Percentiles rank a stretch among this genome's conserved stretches.
Evolutionary conservation across 768 basidiomycete genomes (phyloP).

Genomic region (Suillus decipiens): DNA sequence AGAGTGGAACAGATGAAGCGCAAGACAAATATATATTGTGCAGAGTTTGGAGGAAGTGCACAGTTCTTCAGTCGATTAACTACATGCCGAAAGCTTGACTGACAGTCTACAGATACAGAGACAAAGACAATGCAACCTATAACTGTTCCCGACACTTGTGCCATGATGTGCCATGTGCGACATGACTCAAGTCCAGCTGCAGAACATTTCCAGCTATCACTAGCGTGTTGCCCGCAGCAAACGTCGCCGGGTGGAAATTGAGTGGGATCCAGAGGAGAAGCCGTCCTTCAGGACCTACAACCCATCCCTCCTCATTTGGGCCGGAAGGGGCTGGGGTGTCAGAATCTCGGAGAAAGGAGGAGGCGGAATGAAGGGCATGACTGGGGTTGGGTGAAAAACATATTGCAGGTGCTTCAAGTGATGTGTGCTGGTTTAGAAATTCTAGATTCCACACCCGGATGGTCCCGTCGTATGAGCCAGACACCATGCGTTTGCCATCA

Average conservation of each 20-base stretch:
- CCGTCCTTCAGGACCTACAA: background rate
- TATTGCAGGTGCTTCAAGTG: background rate
- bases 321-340: background rate
- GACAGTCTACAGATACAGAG: background rate
- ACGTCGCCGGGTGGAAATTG: background rate
- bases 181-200: background rate
- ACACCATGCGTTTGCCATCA: background rate
- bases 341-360: background rate
- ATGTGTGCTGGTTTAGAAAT: background rate
- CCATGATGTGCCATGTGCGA: background rate
- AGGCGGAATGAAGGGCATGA: background rate
- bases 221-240: background rate
- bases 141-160: background rate
- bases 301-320: background rate
- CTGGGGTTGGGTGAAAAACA: background rate
- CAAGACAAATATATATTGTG: background rate
- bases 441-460: background rate
- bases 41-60: background rate
- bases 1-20: background rate
- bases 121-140: background rate
- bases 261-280: background rate
- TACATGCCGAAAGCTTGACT: too few species aligned
- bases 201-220: background rate
- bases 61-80: background rate
- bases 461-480: background rate